Base-by-base conservation (phyloP, 2,329 filamentous ascomycete species). In the Orbilia blumenaviensis region DNA sequence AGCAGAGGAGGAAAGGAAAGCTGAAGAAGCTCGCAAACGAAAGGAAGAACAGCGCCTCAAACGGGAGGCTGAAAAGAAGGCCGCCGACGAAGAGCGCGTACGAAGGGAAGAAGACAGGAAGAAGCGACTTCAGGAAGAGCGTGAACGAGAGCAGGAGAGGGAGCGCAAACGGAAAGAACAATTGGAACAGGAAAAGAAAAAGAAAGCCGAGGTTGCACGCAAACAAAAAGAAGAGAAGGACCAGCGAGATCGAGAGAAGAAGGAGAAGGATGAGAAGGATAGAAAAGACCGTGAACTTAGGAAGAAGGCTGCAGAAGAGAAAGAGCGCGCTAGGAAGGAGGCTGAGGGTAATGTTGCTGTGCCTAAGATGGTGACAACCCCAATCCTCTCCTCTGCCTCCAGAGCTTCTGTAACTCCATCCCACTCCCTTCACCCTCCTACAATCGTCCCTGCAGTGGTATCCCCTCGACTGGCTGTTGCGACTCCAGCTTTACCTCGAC, bases 21-120 rank as follows among this genome's bases (percentile, higher is more conserved):
- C 88, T 18, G 92, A 96, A 81, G 93, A 98, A 83, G 90, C 92
- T 81, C 89, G 89, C 79, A 87, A 87, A 79, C 95, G 90, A 84
- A 90, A 90, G 46, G 95, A 99, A 81, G 94, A 98, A 84, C 94
- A 94, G 83, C 89, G 92, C 52, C 93, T 90, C 85, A 96, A 96
- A 84, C 92, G 91, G 80, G 95, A 99, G 81, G 91, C 92, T 2
- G 92, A 96, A 83, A 93, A 90, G 82, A 96, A 92, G 83, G 91
- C 92, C 27, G 92, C 93, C 78, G 95, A 98, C 81, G 94, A 97
- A 80, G 94, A 97, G 80, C 90, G 90, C 61, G 85, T 90, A 71
- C 88, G 90, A 67, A 97, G 93, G 82, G 94, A 98, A 81, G 90
- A 91, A 2, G 94, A 98, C 80, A 92, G 91, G 81, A 88, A 90